Percentiles rank a stretch among this genome's conserved stretches.
Conservation (phyloP, 2,329 filamentous ascomycete genomes). For the Talaromyces sp. region DNA sequence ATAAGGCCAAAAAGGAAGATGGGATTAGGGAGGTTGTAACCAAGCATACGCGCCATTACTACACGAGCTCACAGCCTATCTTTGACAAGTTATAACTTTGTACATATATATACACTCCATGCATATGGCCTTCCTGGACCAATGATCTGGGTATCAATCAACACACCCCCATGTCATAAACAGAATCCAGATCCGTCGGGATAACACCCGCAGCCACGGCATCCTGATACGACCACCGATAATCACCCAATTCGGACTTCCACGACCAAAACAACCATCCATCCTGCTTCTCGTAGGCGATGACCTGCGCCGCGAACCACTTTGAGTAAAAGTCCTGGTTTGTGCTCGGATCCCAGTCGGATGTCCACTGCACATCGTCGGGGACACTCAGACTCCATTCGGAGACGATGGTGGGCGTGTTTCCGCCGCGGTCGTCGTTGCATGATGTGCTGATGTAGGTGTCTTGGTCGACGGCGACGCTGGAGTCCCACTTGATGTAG, state of each 20-base stretch:
- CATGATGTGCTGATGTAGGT: slow-evolving; percentile 54
- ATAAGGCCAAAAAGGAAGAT: too few relatives aligned
- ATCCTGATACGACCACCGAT: slow-evolving; percentile 32
- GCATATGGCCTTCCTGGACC: too few relatives aligned
- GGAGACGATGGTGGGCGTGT: slow-evolving; percentile 52
- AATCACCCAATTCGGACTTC: slow-evolving; percentile 49
- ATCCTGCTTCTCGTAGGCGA: slow-evolving; percentile 51
- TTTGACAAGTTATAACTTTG: too few relatives aligned
- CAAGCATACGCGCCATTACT: too few relatives aligned
- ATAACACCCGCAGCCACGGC: slow-evolving; percentile 42
- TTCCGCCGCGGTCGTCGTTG: slow-evolving; percentile 42
- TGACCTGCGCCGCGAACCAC: slow-evolving; percentile 57
- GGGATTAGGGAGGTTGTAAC: too few relatives aligned
- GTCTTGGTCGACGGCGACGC: slow-evolving; percentile 43
- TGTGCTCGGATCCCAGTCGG: slow-evolving; percentile 42
- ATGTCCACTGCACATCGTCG: slow-evolving; percentile 45
- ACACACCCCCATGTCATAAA: slow-evolving; percentile 19
- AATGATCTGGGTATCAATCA: background rate
- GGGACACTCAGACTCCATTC: slow-evolving; percentile 57
- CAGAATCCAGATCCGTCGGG: slow-evolving; percentile 30
- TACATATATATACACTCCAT: too few relatives aligned
- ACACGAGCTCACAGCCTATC: too few relatives aligned
- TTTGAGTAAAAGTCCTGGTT: slow-evolving; percentile 52
- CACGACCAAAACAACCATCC: slow-evolving; percentile 61
- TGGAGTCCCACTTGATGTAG: slow-evolving; percentile 55